phyloP scores from a whole-genome alignment of 768 basidiomycete genomes.

The Strobilomyces confusus region DNA sequence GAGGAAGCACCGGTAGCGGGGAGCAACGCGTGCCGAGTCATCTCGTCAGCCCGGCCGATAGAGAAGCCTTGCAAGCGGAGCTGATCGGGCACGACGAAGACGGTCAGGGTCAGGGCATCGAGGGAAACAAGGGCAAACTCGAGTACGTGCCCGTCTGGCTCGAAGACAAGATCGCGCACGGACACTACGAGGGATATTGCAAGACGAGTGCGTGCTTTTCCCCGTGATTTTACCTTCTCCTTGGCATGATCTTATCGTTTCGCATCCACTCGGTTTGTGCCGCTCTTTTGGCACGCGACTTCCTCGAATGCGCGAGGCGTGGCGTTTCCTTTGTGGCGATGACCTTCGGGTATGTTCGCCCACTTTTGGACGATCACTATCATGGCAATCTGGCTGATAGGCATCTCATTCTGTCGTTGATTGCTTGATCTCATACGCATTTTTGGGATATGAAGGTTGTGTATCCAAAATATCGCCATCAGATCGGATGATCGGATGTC shows the following conservation, averaged over 20 bases:
- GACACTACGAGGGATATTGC: slow-evolving; percentile 97
- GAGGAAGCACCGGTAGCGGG: background rate
- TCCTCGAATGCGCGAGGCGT: slow-evolving; percentile 10
- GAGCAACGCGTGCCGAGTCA: slow-evolving; percentile 45
- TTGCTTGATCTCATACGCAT: slow-evolving; percentile 4
- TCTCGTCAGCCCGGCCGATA: slow-evolving; percentile 57
- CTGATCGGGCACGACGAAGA: slow-evolving; percentile 51
- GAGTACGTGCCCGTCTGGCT: slow-evolving; percentile 89
- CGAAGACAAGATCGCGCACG: slow-evolving; percentile 83
- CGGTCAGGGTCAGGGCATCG: slow-evolving; percentile 44
- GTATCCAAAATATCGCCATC: background rate
- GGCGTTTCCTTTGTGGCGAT: slow-evolving; percentile 2
- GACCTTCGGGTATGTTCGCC: background rate
- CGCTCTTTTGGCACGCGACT: slow-evolving; percentile 4
- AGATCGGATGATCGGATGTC: background rate
- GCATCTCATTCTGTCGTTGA: background rate
- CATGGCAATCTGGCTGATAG: slow-evolving; percentile 3
- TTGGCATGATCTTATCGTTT: slow-evolving; percentile 10
- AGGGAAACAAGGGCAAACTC: slow-evolving; percentile 46
- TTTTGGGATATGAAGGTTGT: background rate
- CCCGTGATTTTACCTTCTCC: background rate
- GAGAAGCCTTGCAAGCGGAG: slow-evolving; percentile 59
- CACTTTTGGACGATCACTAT: slow-evolving; percentile 2
- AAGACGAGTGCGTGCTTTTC: slow-evolving; percentile 73
- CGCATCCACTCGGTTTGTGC: background rate